Evolutionary conservation across 129 eudicot species (phyloP).

Genomic region (Flaveria linearis): DNA sequence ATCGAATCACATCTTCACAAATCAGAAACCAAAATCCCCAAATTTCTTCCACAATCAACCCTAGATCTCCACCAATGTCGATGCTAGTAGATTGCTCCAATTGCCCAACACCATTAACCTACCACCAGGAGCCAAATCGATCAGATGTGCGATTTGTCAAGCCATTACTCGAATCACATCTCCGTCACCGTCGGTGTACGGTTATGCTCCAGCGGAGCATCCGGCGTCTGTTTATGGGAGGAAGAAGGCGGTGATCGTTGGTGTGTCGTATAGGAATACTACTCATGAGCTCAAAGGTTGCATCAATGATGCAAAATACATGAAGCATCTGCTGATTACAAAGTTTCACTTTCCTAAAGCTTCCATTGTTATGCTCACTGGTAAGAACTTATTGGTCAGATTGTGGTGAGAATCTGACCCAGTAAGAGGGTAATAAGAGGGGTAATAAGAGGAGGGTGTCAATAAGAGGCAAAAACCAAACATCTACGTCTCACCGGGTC

Average conservation of each 20-base stretch:
- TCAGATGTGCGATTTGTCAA: constrained; percentile 66
- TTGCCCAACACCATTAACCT: constrained; percentile 58
- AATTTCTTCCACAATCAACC: not conserved
- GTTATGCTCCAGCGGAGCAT: constrained; percentile 22
- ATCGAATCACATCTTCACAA: not conserved
- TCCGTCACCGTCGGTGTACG: constrained; percentile 15
- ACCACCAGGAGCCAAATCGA: constrained; percentile 70
- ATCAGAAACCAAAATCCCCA: constrained; percentile 3
- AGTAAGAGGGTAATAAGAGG: too few relatives aligned
- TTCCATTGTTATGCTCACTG: constrained; percentile 84
- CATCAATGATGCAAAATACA: constrained; percentile 84
- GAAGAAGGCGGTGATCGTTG: constrained; percentile 85
- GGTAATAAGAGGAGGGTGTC: too few relatives aligned
- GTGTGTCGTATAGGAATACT: constrained; percentile 69
- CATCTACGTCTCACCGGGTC: too few relatives aligned
- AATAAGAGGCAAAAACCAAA: too few relatives aligned
- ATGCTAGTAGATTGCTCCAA: constrained; percentile 67
- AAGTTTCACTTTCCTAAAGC: constrained; percentile 73
- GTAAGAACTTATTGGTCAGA: constrained; percentile 47
- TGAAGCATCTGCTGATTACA: constrained; percentile 65
- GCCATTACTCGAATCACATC: constrained; percentile 54
- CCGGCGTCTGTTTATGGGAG: constrained; percentile 60
- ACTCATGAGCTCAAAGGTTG: constrained; percentile 94
- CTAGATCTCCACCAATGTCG: constrained; percentile 30
- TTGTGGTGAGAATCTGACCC: too few relatives aligned